phyloP scores from a whole-genome alignment of 2,329 filamentous ascomycete species.

The Alternaria atra region DNA sequence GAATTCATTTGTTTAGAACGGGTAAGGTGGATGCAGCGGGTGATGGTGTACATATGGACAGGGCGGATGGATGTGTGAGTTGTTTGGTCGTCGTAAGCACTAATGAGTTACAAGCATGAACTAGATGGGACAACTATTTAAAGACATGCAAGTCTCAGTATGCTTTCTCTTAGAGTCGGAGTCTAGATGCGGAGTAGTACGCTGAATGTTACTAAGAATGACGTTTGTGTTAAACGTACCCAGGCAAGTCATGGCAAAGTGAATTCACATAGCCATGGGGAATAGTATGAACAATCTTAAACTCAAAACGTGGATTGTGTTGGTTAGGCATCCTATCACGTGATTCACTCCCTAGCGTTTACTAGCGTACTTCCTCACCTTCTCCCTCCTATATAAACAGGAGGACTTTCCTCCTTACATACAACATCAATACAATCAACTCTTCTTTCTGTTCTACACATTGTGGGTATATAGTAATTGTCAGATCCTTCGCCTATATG shows the following conservation, averaged over 20 bases:
- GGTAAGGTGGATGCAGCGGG: not conserved
- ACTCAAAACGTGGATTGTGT: not conserved
- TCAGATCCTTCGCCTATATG: not conserved
- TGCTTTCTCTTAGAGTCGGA: not conserved
- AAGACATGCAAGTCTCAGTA: not conserved
- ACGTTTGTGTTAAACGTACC: not conserved
- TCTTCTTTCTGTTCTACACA: too few species aligned
- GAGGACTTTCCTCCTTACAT: too few species aligned
- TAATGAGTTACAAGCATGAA: not conserved
- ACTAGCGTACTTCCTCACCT: too few species aligned
- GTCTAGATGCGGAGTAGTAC: not conserved
- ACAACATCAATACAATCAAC: not conserved
- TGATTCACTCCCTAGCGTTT: too few species aligned
- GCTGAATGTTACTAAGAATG: not conserved
- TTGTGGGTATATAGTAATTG: slow-evolving; percentile 5
- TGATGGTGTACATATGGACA: not conserved
- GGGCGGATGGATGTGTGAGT: not conserved
- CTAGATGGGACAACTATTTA: not conserved
- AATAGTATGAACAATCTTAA: not conserved
- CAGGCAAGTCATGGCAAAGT: not conserved
- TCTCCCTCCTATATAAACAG: too few species aligned
- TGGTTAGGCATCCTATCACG: too few species aligned
- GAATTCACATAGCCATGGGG: not conserved
- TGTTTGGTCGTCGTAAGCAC: not conserved
- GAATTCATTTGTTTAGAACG: too few species aligned